Conservation (phyloP, 192 early-diverging fungal species). For the Backusella mclennaniae region DNA sequence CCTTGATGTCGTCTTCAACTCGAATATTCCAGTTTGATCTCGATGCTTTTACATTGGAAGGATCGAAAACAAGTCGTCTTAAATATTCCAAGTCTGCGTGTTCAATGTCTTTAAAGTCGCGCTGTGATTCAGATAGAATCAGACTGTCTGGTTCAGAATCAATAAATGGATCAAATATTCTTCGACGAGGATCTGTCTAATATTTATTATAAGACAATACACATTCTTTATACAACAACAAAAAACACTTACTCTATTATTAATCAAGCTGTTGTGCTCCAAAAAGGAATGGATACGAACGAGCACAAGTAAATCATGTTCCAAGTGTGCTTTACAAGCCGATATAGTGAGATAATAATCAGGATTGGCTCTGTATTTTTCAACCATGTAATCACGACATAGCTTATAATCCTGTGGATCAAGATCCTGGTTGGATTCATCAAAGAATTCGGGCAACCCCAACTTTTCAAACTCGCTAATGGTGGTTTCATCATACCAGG, state of each 20-base stretch:
- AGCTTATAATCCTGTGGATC: slow-evolving; percentile 71
- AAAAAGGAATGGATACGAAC: slow-evolving; percentile 94
- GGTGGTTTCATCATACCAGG: slow-evolving; percentile 79
- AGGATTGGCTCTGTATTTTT: slow-evolving; percentile 92
- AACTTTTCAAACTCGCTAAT: slow-evolving; percentile 84
- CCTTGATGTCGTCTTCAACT: slow-evolving; percentile 38
- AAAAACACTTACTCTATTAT: slow-evolving; percentile 74
- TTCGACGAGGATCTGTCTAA: slow-evolving; percentile 88
- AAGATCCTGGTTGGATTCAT: slow-evolving; percentile 85
- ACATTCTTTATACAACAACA: neutral
- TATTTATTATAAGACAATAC: neutral
- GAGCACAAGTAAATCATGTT: slow-evolving; percentile 91
- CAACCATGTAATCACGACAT: slow-evolving; percentile 93
- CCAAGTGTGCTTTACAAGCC: slow-evolving; percentile 88
- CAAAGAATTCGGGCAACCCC: slow-evolving; percentile 93
- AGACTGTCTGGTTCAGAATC: slow-evolving; percentile 87
- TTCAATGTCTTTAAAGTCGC: slow-evolving; percentile 14
- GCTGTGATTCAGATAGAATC: slow-evolving; percentile 57
- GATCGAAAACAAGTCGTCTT: slow-evolving; percentile 36
- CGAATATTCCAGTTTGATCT: slow-evolving; percentile 19
- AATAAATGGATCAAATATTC: slow-evolving; percentile 89
- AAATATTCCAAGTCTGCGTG: slow-evolving; percentile 21
- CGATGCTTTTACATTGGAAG: slow-evolving; percentile 43
- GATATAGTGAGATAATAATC: slow-evolving; percentile 92
- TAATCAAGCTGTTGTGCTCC: slow-evolving; percentile 95